Evolutionary conservation across 1,284 basidiomycete genomes (phyloP), one percentile per base, ranked within the genome.

Genomic region (Microbotryum intermedium): DNA sequence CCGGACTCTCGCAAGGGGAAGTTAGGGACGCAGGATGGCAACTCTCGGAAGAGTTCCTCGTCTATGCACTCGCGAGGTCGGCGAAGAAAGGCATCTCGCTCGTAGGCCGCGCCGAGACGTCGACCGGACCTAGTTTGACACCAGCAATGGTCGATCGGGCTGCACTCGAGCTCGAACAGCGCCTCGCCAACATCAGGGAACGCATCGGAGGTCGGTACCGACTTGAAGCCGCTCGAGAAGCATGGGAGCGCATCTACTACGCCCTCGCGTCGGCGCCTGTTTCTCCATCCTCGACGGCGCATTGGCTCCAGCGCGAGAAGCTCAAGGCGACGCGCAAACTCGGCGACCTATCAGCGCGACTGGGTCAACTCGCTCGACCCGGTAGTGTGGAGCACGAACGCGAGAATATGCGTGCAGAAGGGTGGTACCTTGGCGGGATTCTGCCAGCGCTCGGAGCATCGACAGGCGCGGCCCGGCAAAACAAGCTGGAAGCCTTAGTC

Each of bases 21-120:
- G 61, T 70, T 11, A 57, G 57, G 44, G 70, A 72, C 52, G 62
- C 54, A 0, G 68, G 66, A 4, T 71, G 67, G 65, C 55, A 60
- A 18, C 49, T 67, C 30, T 69, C 71, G 3, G 69, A 72, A 55
- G 47, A 53, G 28, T 69, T 69, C 57, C 66, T 72, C 54, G 55
- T 62, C 26, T 61, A 60, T 26, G 71, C 69, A 1, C 53, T 71
- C 28, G 9, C 25, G 10, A 60, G 62, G 47, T 63, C 65, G 1
- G 56, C 55, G 30, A n/a, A 51, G 20, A 45, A 52, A 39, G 67
- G 69, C 21, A 60, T 69, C 54, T 56, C 62, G 18, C 57, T 66
- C 26, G 50, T 29, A 25, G 57, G 57, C 52, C 47, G 55, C n/a
- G 43, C 30, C 11, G 57, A 9, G 57, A 51, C 44, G 43, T 58